A percentile compares a stretch with the other conserved stretches of the same genome.
Evolutionary conservation across 257 asterid genomes (phyloP).

Genomic region (Lithospermum erythrorhizon): DNA sequence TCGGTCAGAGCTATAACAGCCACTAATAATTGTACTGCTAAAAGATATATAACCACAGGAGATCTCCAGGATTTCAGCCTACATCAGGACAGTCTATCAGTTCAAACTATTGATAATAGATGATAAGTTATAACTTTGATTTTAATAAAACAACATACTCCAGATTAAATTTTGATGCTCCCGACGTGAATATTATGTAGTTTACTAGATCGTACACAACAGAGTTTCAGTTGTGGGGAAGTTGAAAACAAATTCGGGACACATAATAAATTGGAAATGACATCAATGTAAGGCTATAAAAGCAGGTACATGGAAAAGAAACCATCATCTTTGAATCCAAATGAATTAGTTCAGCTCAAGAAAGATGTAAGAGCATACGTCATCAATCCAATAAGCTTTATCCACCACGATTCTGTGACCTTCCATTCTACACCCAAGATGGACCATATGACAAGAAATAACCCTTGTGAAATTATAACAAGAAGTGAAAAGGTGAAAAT

Average conservation of each 20-base stretch:
- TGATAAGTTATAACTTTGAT: neutral
- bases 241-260: too few relatives aligned
- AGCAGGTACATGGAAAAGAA: neutral
- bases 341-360: neutral
- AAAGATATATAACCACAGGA: constrained; percentile 6
- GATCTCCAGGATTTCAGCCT: constrained; percentile 8
- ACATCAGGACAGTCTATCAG: neutral
- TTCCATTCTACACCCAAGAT: constrained; percentile 4
- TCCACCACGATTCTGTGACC: constrained; percentile 6
- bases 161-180: neutral
- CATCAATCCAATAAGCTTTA: constrained; percentile 9
- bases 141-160: neutral
- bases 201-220: too few relatives aligned
- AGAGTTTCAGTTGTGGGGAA: too few relatives aligned
- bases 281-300: neutral
- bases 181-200: neutral
- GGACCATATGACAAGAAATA: constrained; percentile 3
- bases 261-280: too few relatives aligned
- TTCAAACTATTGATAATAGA: neutral
- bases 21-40: constrained; percentile 7
- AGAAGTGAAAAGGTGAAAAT: neutral
- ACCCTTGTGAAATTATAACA: constrained; percentile 2
- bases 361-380: constrained; percentile 5
- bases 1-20: constrained; percentile 14
- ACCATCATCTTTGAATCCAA: neutral